phyloP scores from a whole-genome alignment of 345 rosid species.

The Gossypium mustelinum region DNA sequence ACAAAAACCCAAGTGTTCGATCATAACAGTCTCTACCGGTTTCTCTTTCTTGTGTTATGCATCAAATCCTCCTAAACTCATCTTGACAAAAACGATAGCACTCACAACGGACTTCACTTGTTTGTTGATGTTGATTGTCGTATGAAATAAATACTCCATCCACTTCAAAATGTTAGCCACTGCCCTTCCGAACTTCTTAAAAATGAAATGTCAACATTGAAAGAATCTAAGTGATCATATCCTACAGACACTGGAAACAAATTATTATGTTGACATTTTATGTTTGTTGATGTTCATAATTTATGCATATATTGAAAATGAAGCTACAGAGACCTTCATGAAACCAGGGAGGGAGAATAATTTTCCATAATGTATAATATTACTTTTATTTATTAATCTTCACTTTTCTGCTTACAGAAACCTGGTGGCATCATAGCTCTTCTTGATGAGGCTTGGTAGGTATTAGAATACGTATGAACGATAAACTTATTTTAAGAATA shows the following conservation, averaged over 20 bases:
- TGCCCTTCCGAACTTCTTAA: neutral
- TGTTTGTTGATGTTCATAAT: neutral
- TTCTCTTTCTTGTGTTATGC: no score
- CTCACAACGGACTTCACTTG: no score
- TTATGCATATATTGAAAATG: neutral
- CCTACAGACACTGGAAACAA: neutral
- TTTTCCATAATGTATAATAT: neutral
- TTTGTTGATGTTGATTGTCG: neutral
- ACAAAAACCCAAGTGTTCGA: neutral
- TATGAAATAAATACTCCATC: neutral
- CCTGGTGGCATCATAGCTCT: constrained; percentile 99
- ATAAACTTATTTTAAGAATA: neutral
- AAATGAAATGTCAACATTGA: neutral
- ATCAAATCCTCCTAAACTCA: no score
- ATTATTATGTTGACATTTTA: neutral
- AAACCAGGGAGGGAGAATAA: neutral
- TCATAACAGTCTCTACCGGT: no score
- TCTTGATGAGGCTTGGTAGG: constrained; percentile 98
- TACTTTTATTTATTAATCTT: constrained; percentile 21
- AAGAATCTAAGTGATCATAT: neutral
- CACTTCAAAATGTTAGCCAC: neutral
- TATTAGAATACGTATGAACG: constrained; percentile 1
- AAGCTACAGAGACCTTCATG: neutral
- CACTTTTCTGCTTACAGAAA: constrained; percentile 62
- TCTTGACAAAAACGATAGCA: no score